Conservation (phyloP, 768 basidiomycete species). For the Psilocybe sp. region DNA sequence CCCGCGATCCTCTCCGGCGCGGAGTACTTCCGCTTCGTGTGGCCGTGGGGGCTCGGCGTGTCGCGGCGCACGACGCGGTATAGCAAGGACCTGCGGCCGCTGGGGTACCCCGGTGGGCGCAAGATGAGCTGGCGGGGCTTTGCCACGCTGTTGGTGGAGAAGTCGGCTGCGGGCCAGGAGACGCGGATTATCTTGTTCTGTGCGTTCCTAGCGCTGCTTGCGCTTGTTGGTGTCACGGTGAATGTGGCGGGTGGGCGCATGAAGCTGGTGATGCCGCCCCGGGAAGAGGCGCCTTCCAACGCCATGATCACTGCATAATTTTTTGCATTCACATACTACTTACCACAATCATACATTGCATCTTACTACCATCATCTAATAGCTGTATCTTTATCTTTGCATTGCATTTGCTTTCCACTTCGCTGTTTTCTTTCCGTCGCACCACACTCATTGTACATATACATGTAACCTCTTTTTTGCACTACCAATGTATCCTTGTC, state of each 20-base stretch:
- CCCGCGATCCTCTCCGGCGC: conserved; percentile 50
- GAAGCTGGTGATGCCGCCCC: neutral
- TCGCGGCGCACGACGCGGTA: conserved; percentile 35
- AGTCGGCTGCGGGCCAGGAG: conserved; percentile 66
- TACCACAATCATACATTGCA: no score
- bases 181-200: conserved; percentile 58
- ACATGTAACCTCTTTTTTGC: no score
- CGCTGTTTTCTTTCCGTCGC: no score
- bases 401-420: no score
- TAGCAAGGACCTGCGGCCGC: conserved; percentile 38
- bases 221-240: conserved; percentile 45
- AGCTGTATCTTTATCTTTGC: no score
- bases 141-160: conserved; percentile 49
- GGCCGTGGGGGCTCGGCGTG: conserved; percentile 48
- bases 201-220: conserved; percentile 43
- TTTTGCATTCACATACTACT: no score
- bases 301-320: no score
- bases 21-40: conserved; percentile 45
- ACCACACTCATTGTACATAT: no score
- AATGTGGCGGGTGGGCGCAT: conserved; percentile 11
- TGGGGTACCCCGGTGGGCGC: conserved; percentile 30
- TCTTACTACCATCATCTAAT: no score
- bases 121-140: conserved; percentile 39
- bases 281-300: no score
- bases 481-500: no score